A percentile compares a stretch with the other conserved stretches of the same genome.
These are phyloP conservation scores for Cryphonectria parasitica DNA, from an alignment of 2,329 filamentous ascomycete species.

Conservation along the genomic window DNA sequence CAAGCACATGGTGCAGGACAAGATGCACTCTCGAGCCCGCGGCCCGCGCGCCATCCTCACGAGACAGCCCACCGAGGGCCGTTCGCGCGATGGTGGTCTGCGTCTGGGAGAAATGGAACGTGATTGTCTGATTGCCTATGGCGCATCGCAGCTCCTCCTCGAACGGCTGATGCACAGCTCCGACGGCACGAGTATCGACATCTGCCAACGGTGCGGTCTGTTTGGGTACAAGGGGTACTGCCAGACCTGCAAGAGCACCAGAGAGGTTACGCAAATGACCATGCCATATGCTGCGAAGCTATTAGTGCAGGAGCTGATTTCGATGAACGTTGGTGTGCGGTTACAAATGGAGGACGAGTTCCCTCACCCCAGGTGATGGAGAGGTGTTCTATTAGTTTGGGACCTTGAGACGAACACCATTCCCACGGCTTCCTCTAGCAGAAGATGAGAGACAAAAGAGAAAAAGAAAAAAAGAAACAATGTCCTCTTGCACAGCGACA, in stretches of 20 bases:
- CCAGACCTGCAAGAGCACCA: constrained; percentile 85
- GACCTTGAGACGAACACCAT: background rate
- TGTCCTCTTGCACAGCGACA: constrained; percentile 16
- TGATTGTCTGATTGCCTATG: constrained; percentile 96
- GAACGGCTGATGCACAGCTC: constrained; percentile 95
- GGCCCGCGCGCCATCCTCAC: constrained; percentile 92
- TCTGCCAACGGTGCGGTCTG: constrained; percentile 91
- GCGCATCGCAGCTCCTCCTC: constrained; percentile 86
- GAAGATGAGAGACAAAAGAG: background rate
- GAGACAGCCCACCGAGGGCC: constrained; percentile 93
- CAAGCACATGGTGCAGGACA: constrained; percentile 99
- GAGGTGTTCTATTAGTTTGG: background rate
- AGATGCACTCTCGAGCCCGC: constrained; percentile 95
- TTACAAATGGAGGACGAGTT: constrained; percentile 95
- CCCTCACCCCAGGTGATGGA: constrained; percentile 58
- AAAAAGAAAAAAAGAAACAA: background rate
- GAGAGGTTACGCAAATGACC: constrained; percentile 86
- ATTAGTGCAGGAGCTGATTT: constrained; percentile 91
- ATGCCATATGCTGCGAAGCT: constrained; percentile 98
- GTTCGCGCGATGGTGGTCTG: constrained; percentile 88
- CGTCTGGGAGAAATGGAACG: constrained; percentile 98
- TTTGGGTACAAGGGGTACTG: constrained; percentile 97
- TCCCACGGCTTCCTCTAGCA: constrained; percentile 13
- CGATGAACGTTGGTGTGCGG: constrained; percentile 97
- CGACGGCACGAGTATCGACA: constrained; percentile 87